phyloP scores from a whole-genome alignment of 2,329 filamentous ascomycete genomes.

The Nigrospora sphaerica region DNA sequence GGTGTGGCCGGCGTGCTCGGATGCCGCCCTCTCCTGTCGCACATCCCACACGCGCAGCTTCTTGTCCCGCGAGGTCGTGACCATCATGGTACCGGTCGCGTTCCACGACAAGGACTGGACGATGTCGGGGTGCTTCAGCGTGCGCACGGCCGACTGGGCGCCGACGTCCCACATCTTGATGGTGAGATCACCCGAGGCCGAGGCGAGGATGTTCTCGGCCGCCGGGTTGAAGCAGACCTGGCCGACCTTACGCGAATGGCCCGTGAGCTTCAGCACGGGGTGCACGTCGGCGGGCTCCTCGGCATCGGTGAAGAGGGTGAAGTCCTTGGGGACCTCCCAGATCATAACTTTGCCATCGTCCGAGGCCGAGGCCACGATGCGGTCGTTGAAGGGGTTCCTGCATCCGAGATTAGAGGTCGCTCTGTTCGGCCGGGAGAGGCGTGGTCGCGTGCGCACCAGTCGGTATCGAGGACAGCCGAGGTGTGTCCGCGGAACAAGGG shows the following conservation, averaged over 20 bases:
- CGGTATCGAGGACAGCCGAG: slow-evolving; percentile 89
- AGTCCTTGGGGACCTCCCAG: slow-evolving; percentile 88
- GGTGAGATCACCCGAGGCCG: slow-evolving; percentile 88
- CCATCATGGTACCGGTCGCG: slow-evolving; percentile 76
- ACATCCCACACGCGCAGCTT: slow-evolving; percentile 97
- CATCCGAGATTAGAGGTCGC: slow-evolving; percentile 18
- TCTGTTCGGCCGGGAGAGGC: slow-evolving; percentile 7
- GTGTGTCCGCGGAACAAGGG: slow-evolving; percentile 96
- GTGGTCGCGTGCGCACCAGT: slow-evolving; percentile 59
- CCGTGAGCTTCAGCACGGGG: slow-evolving; percentile 73
- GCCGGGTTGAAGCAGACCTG: slow-evolving; percentile 97
- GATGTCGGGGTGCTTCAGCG: slow-evolving; percentile 81
- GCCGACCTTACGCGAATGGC: slow-evolving; percentile 92
- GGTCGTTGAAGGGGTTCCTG: slow-evolving; percentile 96
- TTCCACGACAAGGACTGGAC: slow-evolving; percentile 96
- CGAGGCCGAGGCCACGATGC: slow-evolving; percentile 83
- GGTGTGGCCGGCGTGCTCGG: slow-evolving; percentile 77
- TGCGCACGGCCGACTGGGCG: slow-evolving; percentile 65
- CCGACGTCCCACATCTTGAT: slow-evolving; percentile 95
- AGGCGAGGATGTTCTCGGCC: slow-evolving; percentile 91
- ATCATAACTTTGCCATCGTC: slow-evolving; percentile 97
- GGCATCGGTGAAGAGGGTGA: slow-evolving; percentile 75
- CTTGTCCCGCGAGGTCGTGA: slow-evolving; percentile 95
- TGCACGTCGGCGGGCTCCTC: slow-evolving; percentile 78
- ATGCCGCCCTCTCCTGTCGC: slow-evolving; percentile 79